Percentiles rank a stretch among this genome's conserved stretches.
Conservation (phyloP, 352 stramenopile species). For the Pythium myriotylum region DNA sequence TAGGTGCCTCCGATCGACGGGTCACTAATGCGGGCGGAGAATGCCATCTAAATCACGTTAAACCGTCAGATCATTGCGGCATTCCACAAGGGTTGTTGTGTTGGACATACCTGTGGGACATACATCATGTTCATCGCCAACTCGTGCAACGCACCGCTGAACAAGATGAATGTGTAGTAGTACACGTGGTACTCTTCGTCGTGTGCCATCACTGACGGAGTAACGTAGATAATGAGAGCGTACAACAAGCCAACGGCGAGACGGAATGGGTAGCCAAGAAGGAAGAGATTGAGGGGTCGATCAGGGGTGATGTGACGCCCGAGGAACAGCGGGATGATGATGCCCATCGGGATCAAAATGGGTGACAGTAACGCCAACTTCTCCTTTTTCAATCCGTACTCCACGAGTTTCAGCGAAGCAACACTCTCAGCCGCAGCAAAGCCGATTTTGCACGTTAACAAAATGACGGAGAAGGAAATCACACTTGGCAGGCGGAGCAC, state of each 20-base stretch:
- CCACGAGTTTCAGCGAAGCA: slow-evolving; percentile 91
- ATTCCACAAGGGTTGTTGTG: not conserved
- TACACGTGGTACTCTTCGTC: slow-evolving; percentile 72
- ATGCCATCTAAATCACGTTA: slow-evolving; percentile 93
- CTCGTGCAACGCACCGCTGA: slow-evolving; percentile 77
- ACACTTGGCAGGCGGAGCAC: slow-evolving; percentile 88
- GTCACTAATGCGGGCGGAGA: slow-evolving; percentile 98
- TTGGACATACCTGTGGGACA: slow-evolving; percentile 60
- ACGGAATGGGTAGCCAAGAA: slow-evolving; percentile 86
- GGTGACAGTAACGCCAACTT: slow-evolving; percentile 88
- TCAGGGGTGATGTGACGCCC: slow-evolving; percentile 71
- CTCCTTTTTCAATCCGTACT: slow-evolving; percentile 93
- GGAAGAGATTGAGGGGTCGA: slow-evolving; percentile 73
- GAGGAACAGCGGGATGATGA: slow-evolving; percentile 86
- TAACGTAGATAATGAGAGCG: slow-evolving; percentile 79
- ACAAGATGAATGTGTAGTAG: slow-evolving; percentile 81
- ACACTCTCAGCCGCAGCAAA: slow-evolving; percentile 92
- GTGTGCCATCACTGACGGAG: slow-evolving; percentile 71
- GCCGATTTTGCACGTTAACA: slow-evolving; percentile 92
- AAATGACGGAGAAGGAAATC: slow-evolving; percentile 80
- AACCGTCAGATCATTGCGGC: not conserved
- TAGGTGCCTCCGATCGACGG: slow-evolving; percentile 98
- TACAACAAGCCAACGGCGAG: slow-evolving; percentile 86
- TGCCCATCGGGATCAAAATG: slow-evolving; percentile 87
- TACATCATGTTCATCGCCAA: slow-evolving; percentile 92